A percentile compares a stretch with the other conserved stretches of the same genome.
These are phyloP conservation scores for Setaria italica DNA, from an alignment of 202 grass and related monocot genomes.

Conservation along the genomic window DNA sequence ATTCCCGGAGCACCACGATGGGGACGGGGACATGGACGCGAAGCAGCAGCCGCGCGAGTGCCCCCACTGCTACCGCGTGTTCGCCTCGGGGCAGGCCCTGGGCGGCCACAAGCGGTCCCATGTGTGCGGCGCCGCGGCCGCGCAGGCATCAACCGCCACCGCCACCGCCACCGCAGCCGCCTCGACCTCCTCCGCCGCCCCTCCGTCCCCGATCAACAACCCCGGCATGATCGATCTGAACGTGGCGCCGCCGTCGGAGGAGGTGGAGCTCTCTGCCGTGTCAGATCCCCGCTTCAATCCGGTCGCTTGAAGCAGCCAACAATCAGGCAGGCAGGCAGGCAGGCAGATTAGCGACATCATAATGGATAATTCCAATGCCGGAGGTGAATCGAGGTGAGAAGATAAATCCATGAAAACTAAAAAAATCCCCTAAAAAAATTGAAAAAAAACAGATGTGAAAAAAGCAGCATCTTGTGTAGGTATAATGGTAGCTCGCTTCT, in stretches of 20 bases:
- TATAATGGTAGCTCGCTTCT: conserved; percentile 11
- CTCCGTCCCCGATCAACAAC: conserved; percentile 32
- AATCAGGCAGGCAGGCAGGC: background rate
- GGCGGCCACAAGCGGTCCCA: conserved; percentile 61
- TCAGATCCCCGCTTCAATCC: conserved; percentile 65
- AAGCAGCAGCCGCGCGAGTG: conserved; percentile 48
- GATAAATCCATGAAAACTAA: conserved; percentile 40
- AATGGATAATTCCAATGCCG: conserved; percentile 20
- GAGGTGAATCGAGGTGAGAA: conserved; percentile 18
- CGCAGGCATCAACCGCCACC: conserved; percentile 5
- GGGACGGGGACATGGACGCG: conserved; percentile 37
- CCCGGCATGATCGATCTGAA: conserved; percentile 85
- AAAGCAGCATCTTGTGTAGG: conserved; percentile 36
- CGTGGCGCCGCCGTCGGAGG: conserved; percentile 70
- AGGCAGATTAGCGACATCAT: background rate
- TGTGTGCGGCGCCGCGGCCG: conserved; percentile 43
- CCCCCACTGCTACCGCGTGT: conserved; percentile 63
- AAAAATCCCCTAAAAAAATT: background rate
- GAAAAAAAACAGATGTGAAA: background rate
- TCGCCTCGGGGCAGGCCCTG: conserved; percentile 80
- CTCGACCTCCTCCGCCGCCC: background rate
- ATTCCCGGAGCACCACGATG: conserved; percentile 36
- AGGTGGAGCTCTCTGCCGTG: conserved; percentile 74
- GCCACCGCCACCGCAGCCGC: background rate
- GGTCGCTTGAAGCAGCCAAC: conserved; percentile 39